These are phyloP conservation scores for Poa annua DNA, from an alignment of 176 grass and related monocot species.

Conservation along the genomic window DNA sequence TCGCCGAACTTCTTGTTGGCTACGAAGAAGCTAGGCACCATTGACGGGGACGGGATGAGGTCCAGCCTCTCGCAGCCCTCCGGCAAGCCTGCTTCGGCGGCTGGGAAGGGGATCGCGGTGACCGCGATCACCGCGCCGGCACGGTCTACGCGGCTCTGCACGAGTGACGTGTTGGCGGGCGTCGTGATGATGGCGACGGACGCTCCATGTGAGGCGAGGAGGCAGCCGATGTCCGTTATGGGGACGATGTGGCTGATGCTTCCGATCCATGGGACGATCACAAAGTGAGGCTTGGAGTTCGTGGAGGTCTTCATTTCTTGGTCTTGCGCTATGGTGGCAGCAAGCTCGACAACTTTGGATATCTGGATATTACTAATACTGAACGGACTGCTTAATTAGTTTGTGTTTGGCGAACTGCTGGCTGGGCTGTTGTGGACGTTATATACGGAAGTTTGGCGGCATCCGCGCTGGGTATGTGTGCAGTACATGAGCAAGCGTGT, in stretches of 20 bases:
- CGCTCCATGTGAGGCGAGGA: slow-evolving; percentile 56
- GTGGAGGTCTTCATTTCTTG: slow-evolving; percentile 30
- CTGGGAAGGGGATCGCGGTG: slow-evolving; percentile 57
- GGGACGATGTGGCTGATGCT: slow-evolving; percentile 57
- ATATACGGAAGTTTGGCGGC: neutral
- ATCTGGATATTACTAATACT: neutral
- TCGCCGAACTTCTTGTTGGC: slow-evolving; percentile 53
- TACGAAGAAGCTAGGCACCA: slow-evolving; percentile 41
- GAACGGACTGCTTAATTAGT: neutral
- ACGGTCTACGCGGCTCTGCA: slow-evolving; percentile 44
- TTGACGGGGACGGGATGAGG: slow-evolving; percentile 18
- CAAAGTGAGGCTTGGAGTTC: slow-evolving; percentile 56
- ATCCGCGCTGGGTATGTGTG: neutral
- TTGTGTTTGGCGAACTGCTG: neutral
- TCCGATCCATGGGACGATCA: slow-evolving; percentile 64
- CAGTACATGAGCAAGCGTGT: neutral
- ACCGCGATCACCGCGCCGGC: slow-evolving; percentile 39
- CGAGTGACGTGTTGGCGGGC: slow-evolving; percentile 46
- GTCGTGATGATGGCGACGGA: slow-evolving; percentile 63
- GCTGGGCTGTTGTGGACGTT: neutral
- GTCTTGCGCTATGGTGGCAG: neutral
- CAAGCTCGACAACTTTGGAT: neutral
- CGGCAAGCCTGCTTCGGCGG: slow-evolving; percentile 42
- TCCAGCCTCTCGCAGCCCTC: slow-evolving; percentile 66
- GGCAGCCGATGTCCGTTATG: slow-evolving; percentile 59